Percentiles rank a stretch among this genome's conserved stretches.
phyloP scores from a whole-genome alignment of 1,139 yeast genomes.

The Lodderomyces metapsilosis region DNA sequence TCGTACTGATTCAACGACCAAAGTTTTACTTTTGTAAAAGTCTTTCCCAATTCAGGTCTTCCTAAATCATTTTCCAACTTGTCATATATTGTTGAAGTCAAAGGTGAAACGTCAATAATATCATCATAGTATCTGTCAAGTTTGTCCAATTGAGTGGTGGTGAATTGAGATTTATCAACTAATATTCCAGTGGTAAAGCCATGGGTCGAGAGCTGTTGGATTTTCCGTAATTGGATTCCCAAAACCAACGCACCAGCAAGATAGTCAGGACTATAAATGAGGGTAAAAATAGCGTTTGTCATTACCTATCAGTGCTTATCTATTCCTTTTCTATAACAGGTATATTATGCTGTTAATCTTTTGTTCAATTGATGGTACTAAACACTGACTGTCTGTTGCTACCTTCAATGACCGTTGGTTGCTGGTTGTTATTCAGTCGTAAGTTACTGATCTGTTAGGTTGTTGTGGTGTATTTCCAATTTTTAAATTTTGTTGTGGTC shows the following conservation, averaged over 20 bases:
- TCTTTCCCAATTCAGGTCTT: slow-evolving; percentile 72
- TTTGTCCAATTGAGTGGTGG: slow-evolving; percentile 26
- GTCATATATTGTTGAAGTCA: slow-evolving; percentile 25
- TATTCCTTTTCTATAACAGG: too few relatives aligned
- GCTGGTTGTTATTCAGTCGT: too few relatives aligned
- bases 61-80: slow-evolving; percentile 41
- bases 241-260: slow-evolving; percentile 76
- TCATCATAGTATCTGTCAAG: slow-evolving; percentile 29
- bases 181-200: slow-evolving; percentile 27
- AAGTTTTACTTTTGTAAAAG: slow-evolving; percentile 70
- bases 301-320: slow-evolving; percentile 12
- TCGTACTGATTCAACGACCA: slow-evolving; percentile 62
- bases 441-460: too few relatives aligned
- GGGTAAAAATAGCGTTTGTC: slow-evolving; percentile 60
- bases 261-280: slow-evolving; percentile 64
- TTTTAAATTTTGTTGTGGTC: too few relatives aligned
- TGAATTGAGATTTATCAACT: slow-evolving; percentile 32
- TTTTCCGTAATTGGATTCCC: slow-evolving; percentile 37
- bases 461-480: too few relatives aligned
- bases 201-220: slow-evolving; percentile 13
- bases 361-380: too few relatives aligned
- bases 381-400: too few relatives aligned
- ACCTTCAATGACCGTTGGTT: too few relatives aligned
- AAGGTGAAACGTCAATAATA: slow-evolving; percentile 29
- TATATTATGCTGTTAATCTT: too few relatives aligned